Base-by-base conservation (phyloP, 108 stramenopile species). In the Cyclotella baltica region DNA sequence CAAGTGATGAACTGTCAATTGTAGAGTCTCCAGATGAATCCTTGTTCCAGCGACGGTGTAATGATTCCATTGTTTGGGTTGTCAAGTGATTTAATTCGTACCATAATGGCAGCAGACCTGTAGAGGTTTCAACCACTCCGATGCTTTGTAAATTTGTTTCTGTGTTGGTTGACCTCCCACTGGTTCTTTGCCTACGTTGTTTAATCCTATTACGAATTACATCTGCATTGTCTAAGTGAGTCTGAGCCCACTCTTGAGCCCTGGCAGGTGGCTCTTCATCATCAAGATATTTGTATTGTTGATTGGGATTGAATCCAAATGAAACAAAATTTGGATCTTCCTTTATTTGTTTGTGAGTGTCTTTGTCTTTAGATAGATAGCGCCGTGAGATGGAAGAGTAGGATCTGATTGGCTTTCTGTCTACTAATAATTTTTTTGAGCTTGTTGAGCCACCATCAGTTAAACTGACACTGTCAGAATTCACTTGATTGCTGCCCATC, bases 1-100 rank as follows among this genome's bases (percentile, higher is more conserved):
- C 2, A 6, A 31, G 11, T 16, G 4, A 50, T 5, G 16, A 27
- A 13, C 27, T 28, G 40, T 25, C 43, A 25, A 28, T 31, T 23
- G 35, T 9, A n/a, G 50, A 2, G 3, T 15, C 19, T 51, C 18
- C 25, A 1, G 51, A 3, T 5, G 20, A 16, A 36, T 48, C 15
- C 5, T n/a, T 47, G 25, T 47, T 47, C 64, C 64, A 66, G 43
- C 64, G 38, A 43, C 47, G 25, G 28, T 52, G 67, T 31, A 51
- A n/a, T 2, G 67, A 33, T 27, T 29, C 0, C n/a, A 68, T 33
- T 4, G 67, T 35, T 34, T 68, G 51, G 6, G 23, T 31, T 25
- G 67, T 20, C 29, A 52, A 68, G 25, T 68, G 67, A 35, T 68
- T 48, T 30, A 68, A 68, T 68, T 29, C 19, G 35, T 68, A 68